Evolutionary conservation across 345 rosid species (phyloP).

Genomic region (Streptanthus diversifolius): DNA sequence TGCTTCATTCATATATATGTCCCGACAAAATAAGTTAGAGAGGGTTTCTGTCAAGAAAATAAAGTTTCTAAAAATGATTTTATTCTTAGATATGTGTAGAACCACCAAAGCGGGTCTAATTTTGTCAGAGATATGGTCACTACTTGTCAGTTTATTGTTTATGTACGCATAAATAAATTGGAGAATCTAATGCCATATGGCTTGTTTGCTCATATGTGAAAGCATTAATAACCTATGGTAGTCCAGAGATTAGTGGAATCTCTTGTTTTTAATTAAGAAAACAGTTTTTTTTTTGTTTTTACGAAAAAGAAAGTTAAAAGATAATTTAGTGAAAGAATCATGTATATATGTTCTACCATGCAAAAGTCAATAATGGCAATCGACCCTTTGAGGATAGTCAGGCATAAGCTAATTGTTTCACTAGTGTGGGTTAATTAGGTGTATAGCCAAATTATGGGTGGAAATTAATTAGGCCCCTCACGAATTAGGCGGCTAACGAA

Average conservation of each 20-base stretch:
- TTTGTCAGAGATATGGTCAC: slow-evolving; percentile 2
- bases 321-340: neutral
- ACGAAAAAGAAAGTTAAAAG: neutral
- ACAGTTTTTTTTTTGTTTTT: too few relatives aligned
- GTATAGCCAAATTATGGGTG: neutral
- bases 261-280: too few relatives aligned
- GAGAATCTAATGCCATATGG: slow-evolving; percentile 12
- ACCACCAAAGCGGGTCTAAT: neutral
- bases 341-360: neutral
- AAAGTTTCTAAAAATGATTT: neutral
- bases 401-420: neutral
- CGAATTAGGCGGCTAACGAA: too few relatives aligned
- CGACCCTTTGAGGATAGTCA: neutral
- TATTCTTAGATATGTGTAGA: neutral
- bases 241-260: too few relatives aligned
- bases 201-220: slow-evolving; percentile 13
- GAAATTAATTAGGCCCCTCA: neutral
- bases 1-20: neutral
- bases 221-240: neutral
- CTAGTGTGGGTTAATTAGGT: neutral
- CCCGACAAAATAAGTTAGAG: slow-evolving; percentile 2
- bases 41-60: neutral
- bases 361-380: neutral
- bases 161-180: neutral
- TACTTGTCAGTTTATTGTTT: neutral